A percentile compares a stretch with the other conserved stretches of the same genome.
phyloP scores from a whole-genome alignment of 2,329 filamentous ascomycete genomes.

The Exophiala sideris region DNA sequence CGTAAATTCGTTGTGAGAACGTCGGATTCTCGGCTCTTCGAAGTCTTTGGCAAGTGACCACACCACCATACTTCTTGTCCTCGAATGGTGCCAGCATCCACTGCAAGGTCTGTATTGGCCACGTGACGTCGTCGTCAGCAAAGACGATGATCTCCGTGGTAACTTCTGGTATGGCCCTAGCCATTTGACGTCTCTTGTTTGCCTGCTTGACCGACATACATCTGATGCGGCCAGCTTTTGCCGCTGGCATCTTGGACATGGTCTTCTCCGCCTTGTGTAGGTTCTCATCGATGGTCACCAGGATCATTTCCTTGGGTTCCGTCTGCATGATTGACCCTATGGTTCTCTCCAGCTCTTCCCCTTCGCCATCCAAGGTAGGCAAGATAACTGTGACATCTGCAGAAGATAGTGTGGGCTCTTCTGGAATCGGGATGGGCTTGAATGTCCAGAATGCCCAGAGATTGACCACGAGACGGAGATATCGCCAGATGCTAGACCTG shows the following conservation, averaged over 20 bases:
- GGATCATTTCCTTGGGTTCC: constrained; percentile 65
- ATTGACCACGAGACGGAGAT: constrained; percentile 80
- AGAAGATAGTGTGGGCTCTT: constrained; percentile 73
- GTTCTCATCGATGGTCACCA: constrained; percentile 85
- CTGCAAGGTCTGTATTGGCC: constrained; percentile 78
- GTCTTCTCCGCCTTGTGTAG: constrained; percentile 65
- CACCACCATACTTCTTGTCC: constrained; percentile 74
- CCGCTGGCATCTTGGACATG: constrained; percentile 48
- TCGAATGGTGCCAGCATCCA: constrained; percentile 95
- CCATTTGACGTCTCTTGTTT: constrained; percentile 94
- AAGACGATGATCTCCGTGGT: constrained; percentile 82
- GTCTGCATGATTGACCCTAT: constrained; percentile 57
- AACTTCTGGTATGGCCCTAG: constrained; percentile 82
- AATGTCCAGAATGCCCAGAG: constrained; percentile 82
- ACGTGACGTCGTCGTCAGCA: constrained; percentile 93
- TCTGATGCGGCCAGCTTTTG: constrained; percentile 23
- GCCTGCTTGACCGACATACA: constrained; percentile 67
- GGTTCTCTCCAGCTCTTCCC: constrained; percentile 77
- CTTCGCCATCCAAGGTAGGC: constrained; percentile 83
- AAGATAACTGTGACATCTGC: constrained; percentile 92
- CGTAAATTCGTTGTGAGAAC: constrained; percentile 66
- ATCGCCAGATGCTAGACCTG: constrained; percentile 71
- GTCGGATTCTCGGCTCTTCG: constrained; percentile 63
- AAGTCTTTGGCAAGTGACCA: constrained; percentile 86
- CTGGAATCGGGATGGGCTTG: constrained; percentile 76